Conservation (phyloP, 345 rosid species). For the Geranium rotundifolium region DNA sequence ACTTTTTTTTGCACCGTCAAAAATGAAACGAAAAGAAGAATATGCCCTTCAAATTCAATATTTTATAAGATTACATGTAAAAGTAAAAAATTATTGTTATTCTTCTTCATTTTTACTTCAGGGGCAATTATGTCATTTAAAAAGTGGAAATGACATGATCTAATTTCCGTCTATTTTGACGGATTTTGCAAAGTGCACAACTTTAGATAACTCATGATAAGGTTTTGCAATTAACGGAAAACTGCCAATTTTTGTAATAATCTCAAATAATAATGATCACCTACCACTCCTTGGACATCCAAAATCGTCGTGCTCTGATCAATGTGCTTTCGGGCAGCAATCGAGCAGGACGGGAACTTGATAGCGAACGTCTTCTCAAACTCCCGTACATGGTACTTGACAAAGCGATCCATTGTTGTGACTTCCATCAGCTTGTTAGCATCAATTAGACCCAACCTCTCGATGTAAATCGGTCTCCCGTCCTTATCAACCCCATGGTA, state of each 20-base stretch:
- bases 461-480: conserved; percentile 74
- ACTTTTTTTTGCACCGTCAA: no score
- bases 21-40: no score
- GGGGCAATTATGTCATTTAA: no score
- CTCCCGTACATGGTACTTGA: conserved; percentile 77
- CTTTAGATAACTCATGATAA: not conserved
- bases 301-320: conserved; percentile 88
- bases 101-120: no score
- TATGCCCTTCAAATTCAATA: no score
- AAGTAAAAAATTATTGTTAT: no score
- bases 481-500: conserved; percentile 92
- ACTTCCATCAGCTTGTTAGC: conserved; percentile 70
- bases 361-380: conserved; percentile 65
- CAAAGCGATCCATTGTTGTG: conserved; percentile 64
- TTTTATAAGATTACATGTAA: no score
- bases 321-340: conserved; percentile 63
- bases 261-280: conserved; percentile 11
- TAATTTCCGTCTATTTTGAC: no score
- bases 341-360: conserved; percentile 74
- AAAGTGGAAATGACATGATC: no score
- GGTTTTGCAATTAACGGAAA: not conserved
- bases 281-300: conserved; percentile 94
- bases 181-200: not conserved
- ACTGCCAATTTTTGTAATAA: not conserved
- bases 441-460: conserved; percentile 73